A percentile compares a stretch with the other conserved stretches of the same genome.
Conservation (phyloP, 257 asterid genomes). For the Anisodus tanguticus region DNA sequence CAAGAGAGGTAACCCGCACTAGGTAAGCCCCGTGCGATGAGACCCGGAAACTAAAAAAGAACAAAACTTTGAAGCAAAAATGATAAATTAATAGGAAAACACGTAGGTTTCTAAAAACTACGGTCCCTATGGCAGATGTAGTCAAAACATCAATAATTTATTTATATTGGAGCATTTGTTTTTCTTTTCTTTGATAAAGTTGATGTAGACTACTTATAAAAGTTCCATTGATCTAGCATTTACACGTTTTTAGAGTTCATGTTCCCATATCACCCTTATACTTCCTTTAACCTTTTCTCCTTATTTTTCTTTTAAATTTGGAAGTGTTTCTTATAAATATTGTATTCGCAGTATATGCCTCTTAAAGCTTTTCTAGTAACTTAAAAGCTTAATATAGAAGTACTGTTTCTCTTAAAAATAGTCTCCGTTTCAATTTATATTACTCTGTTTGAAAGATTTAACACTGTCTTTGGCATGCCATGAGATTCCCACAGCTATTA, state of each 20-base stretch:
- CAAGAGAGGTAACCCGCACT: no score
- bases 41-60: not conserved
- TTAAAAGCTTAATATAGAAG: not conserved
- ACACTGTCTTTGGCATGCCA: not conserved
- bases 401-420: not conserved
- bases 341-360: not conserved
- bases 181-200: not conserved
- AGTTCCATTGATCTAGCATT: not conserved
- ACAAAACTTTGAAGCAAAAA: not conserved
- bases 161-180: not conserved
- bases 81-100: not conserved
- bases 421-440: not conserved
- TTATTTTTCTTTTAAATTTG: constrained; percentile 2
- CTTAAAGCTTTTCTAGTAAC: not conserved
- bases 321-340: not conserved
- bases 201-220: constrained; percentile 7
- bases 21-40: not conserved
- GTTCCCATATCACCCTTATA: constrained; percentile 8
- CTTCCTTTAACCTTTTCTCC: constrained; percentile 10
- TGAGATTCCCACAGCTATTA: not conserved
- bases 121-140: not conserved
- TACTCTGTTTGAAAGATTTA: not conserved
- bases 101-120: constrained; percentile 22
- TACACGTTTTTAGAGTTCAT: not conserved
- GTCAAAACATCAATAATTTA: not conserved